These are phyloP conservation scores for Chaetomium sp. DNA, from an alignment of 2,329 filamentous ascomycete genomes.

Conservation along the genomic window DNA sequence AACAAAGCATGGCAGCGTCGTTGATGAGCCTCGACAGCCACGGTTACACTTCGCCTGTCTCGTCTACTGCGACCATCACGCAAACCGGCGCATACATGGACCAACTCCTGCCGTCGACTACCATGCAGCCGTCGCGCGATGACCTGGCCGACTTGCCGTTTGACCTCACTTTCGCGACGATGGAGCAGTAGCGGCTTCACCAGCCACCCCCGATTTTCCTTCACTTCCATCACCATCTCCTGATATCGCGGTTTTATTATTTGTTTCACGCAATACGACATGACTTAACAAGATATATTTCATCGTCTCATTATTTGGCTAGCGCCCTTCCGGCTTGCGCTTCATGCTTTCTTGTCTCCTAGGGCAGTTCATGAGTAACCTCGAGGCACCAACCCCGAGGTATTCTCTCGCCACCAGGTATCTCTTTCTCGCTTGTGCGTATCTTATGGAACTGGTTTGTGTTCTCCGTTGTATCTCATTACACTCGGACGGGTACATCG, in stretches of 20 bases:
- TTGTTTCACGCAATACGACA: neutral
- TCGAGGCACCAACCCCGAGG: neutral
- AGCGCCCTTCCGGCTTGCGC: neutral
- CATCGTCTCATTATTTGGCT: neutral
- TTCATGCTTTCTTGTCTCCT: neutral
- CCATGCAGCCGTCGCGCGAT: slow-evolving; percentile 17
- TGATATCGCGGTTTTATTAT: neutral
- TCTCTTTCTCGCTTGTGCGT: neutral
- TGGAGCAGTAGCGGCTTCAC: neutral
- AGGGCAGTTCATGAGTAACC: neutral
- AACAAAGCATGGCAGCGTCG: slow-evolving; percentile 24
- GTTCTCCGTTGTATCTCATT: neutral
- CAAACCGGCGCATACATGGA: slow-evolving; percentile 30
- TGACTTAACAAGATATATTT: neutral
- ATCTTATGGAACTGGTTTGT: neutral
- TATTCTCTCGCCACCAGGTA: neutral
- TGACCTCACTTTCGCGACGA: slow-evolving; percentile 15
- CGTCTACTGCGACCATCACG: slow-evolving; percentile 36
- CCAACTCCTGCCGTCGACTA: neutral
- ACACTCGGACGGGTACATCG: neutral
- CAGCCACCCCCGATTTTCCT: neutral
- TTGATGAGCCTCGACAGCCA: slow-evolving; percentile 30
- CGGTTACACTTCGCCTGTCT: slow-evolving; percentile 35
- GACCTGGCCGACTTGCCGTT: slow-evolving; percentile 31
- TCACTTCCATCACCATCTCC: neutral